These are phyloP conservation scores for Amanita polypyramis DNA, from an alignment of 768 basidiomycete genomes.

Conservation along the genomic window DNA sequence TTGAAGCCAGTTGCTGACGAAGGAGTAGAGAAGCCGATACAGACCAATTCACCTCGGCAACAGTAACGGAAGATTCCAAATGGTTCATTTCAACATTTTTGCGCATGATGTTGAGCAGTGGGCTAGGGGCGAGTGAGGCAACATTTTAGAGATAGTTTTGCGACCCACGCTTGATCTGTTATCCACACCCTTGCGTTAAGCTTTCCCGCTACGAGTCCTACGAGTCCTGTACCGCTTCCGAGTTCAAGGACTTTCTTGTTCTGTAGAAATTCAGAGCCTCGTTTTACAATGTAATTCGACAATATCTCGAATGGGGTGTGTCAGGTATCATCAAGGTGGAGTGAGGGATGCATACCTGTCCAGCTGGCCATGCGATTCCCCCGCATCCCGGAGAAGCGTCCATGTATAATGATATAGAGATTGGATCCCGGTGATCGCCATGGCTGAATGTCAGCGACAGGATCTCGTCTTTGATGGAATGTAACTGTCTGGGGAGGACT, in stretches of 20 bases:
- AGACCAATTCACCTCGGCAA: slow-evolving; percentile 78
- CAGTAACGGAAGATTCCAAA: slow-evolving; percentile 38
- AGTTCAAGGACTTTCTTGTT: slow-evolving; percentile 66
- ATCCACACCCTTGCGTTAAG: slow-evolving; percentile 62
- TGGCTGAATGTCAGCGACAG: slow-evolving; percentile 33
- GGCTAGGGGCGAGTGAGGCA: slow-evolving; percentile 30
- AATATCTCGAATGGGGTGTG: slow-evolving; percentile 45
- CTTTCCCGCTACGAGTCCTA: slow-evolving; percentile 73
- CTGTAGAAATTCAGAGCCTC: slow-evolving; percentile 36
- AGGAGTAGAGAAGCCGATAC: slow-evolving; percentile 13
- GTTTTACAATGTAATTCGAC: slow-evolving; percentile 59
- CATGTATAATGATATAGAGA: slow-evolving; percentile 45
- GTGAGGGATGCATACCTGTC: slow-evolving; percentile 49
- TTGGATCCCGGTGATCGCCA: slow-evolving; percentile 14
- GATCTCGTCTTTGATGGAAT: slow-evolving; percentile 36
- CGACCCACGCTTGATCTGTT: slow-evolving; percentile 84
- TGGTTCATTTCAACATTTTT: slow-evolving; percentile 62
- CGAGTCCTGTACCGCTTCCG: slow-evolving; percentile 87
- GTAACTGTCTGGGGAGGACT: slow-evolving; percentile 44
- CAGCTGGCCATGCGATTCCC: slow-evolving; percentile 88
- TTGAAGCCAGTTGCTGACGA: slow-evolving; percentile 7
- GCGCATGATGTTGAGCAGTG: slow-evolving; percentile 69
- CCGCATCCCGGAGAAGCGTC: slow-evolving; percentile 87
- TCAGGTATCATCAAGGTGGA: not conserved
- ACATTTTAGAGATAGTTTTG: slow-evolving; percentile 6